A percentile compares a stretch with the other conserved stretches of the same genome.
Evolutionary conservation across 2,329 filamentous ascomycete genomes (phyloP).

Genomic region (Fusarium succisae): DNA sequence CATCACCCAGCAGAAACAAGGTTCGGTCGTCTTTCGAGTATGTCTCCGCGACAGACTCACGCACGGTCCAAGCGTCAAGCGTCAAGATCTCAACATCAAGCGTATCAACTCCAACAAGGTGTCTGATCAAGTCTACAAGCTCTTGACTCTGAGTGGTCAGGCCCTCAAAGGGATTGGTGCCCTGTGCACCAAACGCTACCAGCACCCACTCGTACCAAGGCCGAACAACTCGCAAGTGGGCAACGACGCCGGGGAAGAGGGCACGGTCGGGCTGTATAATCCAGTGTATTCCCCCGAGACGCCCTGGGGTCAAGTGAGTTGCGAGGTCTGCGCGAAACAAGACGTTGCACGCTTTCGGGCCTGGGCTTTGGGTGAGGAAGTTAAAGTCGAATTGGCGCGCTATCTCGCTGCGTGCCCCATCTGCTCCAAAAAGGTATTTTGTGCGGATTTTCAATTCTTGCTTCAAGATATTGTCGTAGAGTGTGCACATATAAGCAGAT

Average conservation of each 20-base stretch:
- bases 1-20: background rate
- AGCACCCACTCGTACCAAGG: background rate
- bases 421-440: background rate
- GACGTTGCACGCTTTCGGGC: background rate
- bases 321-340: background rate
- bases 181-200: background rate
- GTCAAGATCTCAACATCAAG: background rate
- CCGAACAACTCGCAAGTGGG: background rate
- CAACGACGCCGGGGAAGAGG: background rate
- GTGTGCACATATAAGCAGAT: accelerated
- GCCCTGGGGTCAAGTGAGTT: accelerated
- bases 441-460: background rate
- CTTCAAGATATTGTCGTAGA: background rate
- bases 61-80: background rate
- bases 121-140: background rate
- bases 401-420: background rate
- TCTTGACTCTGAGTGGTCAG: background rate
- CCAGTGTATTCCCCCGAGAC: background rate
- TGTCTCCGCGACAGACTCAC: accelerated
- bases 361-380: background rate
- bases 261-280: background rate
- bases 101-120: accelerated
- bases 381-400: background rate
- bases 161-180: accelerated
- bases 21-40: accelerated